These are phyloP conservation scores for Chaetomium sp. DNA, from an alignment of 2,329 filamentous ascomycete species.

Conservation along the genomic window DNA sequence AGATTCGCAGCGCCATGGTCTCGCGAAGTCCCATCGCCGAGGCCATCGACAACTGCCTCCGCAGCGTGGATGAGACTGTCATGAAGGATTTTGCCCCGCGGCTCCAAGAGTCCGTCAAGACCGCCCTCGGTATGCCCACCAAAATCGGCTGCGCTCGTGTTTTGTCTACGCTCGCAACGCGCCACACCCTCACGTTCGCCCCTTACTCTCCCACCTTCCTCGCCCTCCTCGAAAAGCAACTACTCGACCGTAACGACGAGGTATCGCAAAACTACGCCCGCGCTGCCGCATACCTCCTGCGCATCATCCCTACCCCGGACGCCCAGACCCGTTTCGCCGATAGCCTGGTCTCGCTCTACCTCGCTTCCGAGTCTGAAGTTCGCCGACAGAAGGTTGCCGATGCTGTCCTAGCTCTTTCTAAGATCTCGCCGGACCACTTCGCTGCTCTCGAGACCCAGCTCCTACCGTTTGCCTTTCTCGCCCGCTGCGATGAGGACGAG, in stretches of 20 bases:
- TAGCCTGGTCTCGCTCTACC: constrained; percentile 64
- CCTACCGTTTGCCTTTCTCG: constrained; percentile 82
- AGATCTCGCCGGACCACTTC: constrained; percentile 84
- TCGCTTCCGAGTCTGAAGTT: constrained; percentile 70
- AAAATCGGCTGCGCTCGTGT: constrained; percentile 88
- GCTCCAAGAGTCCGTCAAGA: constrained; percentile 74
- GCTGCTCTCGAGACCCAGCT: constrained; percentile 66
- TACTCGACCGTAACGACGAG: constrained; percentile 88
- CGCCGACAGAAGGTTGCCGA: constrained; percentile 73
- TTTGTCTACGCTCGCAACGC: constrained; percentile 75
- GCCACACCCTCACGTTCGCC: constrained; percentile 67
- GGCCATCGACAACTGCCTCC: constrained; percentile 81
- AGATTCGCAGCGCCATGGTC: constrained; percentile 72
- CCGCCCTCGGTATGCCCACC: constrained; percentile 81
- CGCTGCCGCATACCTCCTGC: constrained; percentile 77
- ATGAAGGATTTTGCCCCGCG: constrained; percentile 67
- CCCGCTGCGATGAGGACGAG: constrained; percentile 76
- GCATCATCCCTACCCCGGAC: constrained; percentile 43
- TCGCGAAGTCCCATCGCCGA: constrained; percentile 86
- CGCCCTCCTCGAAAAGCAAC: constrained; percentile 69
- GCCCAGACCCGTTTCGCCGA: constrained; percentile 46
- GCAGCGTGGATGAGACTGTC: constrained; percentile 70
- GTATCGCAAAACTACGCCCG: constrained; percentile 85
- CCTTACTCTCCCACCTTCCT: constrained; percentile 72
- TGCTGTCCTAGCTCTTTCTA: constrained; percentile 74